Evolutionary conservation across 208 protist genomes (phyloP).

Genomic region (Trypanosoma vivax): DNA sequence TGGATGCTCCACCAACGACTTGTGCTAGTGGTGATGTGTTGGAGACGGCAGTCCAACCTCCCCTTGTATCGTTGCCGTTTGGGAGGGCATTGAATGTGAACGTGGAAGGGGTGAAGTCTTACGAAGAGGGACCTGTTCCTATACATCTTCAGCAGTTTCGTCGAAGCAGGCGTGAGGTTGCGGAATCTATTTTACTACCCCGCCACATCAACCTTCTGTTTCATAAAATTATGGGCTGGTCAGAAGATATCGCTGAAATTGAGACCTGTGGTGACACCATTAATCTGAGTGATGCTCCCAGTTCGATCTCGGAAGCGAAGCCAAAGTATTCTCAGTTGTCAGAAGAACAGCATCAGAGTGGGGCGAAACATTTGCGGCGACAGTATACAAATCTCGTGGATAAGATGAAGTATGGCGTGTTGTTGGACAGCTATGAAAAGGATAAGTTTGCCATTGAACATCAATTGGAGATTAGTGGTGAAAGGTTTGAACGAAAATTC

Average conservation of each 20-base stretch:
- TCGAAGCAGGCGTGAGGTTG: conserved; percentile 46
- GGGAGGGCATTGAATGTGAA: conserved; percentile 67
- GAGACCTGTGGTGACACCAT: no score
- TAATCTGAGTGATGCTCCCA: conserved; percentile 12
- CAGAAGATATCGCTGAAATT: conserved; percentile 73
- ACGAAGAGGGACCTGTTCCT: conserved; percentile 51
- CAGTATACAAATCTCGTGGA: conserved; percentile 56
- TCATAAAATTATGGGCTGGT: conserved; percentile 91
- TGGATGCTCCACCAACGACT: neutral
- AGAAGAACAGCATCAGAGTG: neutral
- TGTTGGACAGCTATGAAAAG: conserved; percentile 83
- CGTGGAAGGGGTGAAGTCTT: conserved; percentile 62
- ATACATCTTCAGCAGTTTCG: conserved; percentile 66
- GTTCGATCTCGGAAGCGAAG: neutral
- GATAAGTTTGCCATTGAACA: conserved; percentile 83
- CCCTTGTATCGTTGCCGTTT: conserved; percentile 54
- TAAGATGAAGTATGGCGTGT: conserved; percentile 85
- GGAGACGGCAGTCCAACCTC: neutral
- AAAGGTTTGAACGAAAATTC: conserved; percentile 79
- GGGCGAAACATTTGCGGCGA: conserved; percentile 30
- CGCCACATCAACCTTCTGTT: conserved; percentile 86
- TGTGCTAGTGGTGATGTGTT: neutral
- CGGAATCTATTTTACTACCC: conserved; percentile 72
- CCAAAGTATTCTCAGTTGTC: conserved; percentile 6
- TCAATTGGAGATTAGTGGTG: conserved; percentile 62